A percentile compares a stretch with the other conserved stretches of the same genome.
Conservation (phyloP, 2,329 filamentous ascomycete genomes). For the Dactylella cylindrospora region DNA sequence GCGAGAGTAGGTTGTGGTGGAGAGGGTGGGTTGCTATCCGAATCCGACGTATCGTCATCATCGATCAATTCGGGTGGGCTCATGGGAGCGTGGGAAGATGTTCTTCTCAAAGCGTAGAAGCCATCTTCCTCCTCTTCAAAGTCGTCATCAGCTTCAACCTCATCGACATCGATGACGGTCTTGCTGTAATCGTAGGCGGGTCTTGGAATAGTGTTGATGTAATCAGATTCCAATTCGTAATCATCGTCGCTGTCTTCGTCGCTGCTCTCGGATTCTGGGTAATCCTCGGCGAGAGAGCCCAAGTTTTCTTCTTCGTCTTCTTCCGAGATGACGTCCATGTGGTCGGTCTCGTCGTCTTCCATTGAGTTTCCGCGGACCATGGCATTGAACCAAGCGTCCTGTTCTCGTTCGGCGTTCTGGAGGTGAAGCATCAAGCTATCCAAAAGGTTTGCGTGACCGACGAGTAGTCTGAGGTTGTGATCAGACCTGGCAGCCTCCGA, state of each 20-base stretch:
- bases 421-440: constrained; percentile 91
- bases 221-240: constrained; percentile 52
- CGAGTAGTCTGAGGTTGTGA: constrained; percentile 90
- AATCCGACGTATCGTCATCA: constrained; percentile 47
- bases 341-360: constrained; percentile 47
- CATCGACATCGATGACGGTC: constrained; percentile 50
- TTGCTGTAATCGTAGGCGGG: constrained; percentile 48
- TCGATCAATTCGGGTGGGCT: constrained; percentile 46
- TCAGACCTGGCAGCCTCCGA: constrained; percentile 85
- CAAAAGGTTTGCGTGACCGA: constrained; percentile 97
- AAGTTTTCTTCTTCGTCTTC: constrained; percentile 62
- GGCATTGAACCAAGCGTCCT: constrained; percentile 97
- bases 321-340: constrained; percentile 31
- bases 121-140: constrained; percentile 56
- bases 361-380: constrained; percentile 73
- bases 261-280: constrained; percentile 59
- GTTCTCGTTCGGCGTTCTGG: constrained; percentile 88
- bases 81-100: constrained; percentile 46
- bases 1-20: constrained; percentile 47
- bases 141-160: constrained; percentile 59
- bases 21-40: constrained; percentile 46
- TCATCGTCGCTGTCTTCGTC: constrained; percentile 62
- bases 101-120: constrained; percentile 47
- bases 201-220: constrained; percentile 48
- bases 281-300: constrained; percentile 65